These are phyloP conservation scores for Capsella bursapastoris DNA, from an alignment of 345 rosid species.

Conservation along the genomic window DNA sequence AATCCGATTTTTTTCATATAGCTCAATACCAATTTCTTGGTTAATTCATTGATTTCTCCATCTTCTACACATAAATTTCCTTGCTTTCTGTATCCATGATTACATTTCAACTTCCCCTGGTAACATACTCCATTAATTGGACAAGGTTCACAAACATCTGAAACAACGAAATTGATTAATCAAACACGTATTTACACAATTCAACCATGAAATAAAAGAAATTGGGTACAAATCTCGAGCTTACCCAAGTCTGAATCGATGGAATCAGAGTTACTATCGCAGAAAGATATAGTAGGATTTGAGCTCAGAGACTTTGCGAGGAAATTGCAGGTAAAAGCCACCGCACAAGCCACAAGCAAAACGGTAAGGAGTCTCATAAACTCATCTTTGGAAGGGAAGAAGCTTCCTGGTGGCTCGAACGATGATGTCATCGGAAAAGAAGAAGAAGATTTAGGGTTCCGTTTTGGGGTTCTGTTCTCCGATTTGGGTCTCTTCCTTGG, in stretches of 20 bases:
- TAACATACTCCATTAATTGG: constrained; percentile 71
- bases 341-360: constrained; percentile 62
- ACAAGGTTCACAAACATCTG: constrained; percentile 85
- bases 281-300: constrained; percentile 60
- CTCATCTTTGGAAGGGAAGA: constrained; percentile 78
- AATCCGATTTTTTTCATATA: background rate
- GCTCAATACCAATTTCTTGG: constrained; percentile 74
- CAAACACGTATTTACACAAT: background rate
- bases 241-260: constrained; percentile 56
- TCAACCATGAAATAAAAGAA: background rate
- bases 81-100: constrained; percentile 61
- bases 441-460: constrained; percentile 40
- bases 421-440: constrained; percentile 40
- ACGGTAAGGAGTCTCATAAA: constrained; percentile 56
- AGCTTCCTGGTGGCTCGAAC: constrained; percentile 64
- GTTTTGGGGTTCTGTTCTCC: constrained; percentile 40
- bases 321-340: constrained; percentile 69
- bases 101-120: constrained; percentile 72
- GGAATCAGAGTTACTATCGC: constrained; percentile 53
- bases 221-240: constrained; percentile 5
- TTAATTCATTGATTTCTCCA: constrained; percentile 70
- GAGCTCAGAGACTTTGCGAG: constrained; percentile 48
- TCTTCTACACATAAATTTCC: constrained; percentile 80
- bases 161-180: background rate
- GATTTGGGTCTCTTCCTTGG: constrained; percentile 53